phyloP scores from a whole-genome alignment of 768 basidiomycete genomes.

The Auriculariales sp. region DNA sequence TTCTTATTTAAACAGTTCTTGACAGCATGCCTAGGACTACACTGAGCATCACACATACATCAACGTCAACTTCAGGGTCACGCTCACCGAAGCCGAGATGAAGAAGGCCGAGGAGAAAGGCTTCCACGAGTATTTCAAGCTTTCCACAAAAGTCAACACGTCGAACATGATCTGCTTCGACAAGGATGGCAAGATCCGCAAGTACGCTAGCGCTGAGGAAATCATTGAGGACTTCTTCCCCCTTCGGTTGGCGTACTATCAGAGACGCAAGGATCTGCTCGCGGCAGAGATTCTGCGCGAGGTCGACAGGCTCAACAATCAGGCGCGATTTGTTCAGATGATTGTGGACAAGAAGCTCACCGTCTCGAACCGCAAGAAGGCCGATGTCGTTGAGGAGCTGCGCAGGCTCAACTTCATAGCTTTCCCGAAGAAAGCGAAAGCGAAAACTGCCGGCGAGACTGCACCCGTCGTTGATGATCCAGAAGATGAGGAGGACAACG shows the following conservation, averaged over 20 bases:
- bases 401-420: slow-evolving; percentile 76
- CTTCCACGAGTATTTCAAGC: slow-evolving; percentile 80
- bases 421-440: slow-evolving; percentile 68
- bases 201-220: slow-evolving; percentile 78
- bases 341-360: slow-evolving; percentile 73
- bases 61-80: slow-evolving; percentile 78
- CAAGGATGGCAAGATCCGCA: slow-evolving; percentile 88
- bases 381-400: slow-evolving; percentile 71
- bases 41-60: slow-evolving; percentile 92
- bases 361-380: slow-evolving; percentile 80
- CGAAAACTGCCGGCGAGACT: slow-evolving; percentile 49
- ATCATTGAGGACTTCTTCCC: slow-evolving; percentile 91
- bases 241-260: slow-evolving; percentile 76
- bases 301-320: slow-evolving; percentile 80
- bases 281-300: slow-evolving; percentile 68
- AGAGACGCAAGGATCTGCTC: slow-evolving; percentile 89
- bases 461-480: slow-evolving; percentile 44
- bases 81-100: slow-evolving; percentile 65
- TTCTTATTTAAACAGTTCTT: neutral
- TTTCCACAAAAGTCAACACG: slow-evolving; percentile 70
- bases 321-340: slow-evolving; percentile 95
- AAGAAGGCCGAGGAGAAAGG: slow-evolving; percentile 85
- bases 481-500: slow-evolving; percentile 37
- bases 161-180: slow-evolving; percentile 99
- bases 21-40: slow-evolving; percentile 54